Conservation (phyloP, 2,329 filamentous ascomycete species). For the Blastomyces gilchristii region DNA sequence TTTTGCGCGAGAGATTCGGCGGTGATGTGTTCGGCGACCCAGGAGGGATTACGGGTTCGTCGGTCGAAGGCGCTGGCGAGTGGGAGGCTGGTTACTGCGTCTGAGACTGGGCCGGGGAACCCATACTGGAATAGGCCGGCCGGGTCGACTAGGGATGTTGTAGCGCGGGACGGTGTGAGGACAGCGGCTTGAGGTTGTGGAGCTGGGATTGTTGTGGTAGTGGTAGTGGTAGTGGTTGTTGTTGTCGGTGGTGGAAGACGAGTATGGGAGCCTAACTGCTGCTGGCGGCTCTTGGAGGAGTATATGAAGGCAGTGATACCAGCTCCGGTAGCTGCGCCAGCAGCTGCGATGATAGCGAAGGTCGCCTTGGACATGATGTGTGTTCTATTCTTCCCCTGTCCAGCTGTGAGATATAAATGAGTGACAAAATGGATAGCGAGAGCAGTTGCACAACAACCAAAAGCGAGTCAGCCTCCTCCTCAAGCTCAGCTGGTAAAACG, state of each 20-base stretch:
- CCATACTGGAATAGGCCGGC: conserved; percentile 73
- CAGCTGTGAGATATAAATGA: neutral
- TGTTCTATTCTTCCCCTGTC: neutral
- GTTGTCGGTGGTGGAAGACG: conserved; percentile 20
- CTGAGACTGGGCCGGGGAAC: conserved; percentile 81
- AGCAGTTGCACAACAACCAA: neutral
- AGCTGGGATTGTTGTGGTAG: conserved; percentile 19
- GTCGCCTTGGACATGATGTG: conserved; percentile 66
- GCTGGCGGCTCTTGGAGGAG: conserved; percentile 47
- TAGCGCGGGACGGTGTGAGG: conserved; percentile 22
- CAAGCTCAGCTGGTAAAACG: neutral
- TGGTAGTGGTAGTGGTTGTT: conserved; percentile 13
- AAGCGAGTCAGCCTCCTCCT: neutral
- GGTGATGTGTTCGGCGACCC: conserved; percentile 96
- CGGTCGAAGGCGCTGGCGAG: conserved; percentile 86
- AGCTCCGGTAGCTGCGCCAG: conserved; percentile 66
- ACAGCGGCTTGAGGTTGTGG: conserved; percentile 22
- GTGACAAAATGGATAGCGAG: neutral
- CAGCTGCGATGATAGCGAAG: conserved; percentile 62
- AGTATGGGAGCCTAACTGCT: conserved; percentile 28
- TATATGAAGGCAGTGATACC: conserved; percentile 60
- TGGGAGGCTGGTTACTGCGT: conserved; percentile 65
- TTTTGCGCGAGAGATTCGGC: conserved; percentile 64
- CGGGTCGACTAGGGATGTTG: conserved; percentile 53
- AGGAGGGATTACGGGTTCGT: conserved; percentile 78